These are phyloP conservation scores for Malassezia obtusa DNA, from an alignment of 1,284 basidiomycete genomes.

Conservation along the genomic window DNA sequence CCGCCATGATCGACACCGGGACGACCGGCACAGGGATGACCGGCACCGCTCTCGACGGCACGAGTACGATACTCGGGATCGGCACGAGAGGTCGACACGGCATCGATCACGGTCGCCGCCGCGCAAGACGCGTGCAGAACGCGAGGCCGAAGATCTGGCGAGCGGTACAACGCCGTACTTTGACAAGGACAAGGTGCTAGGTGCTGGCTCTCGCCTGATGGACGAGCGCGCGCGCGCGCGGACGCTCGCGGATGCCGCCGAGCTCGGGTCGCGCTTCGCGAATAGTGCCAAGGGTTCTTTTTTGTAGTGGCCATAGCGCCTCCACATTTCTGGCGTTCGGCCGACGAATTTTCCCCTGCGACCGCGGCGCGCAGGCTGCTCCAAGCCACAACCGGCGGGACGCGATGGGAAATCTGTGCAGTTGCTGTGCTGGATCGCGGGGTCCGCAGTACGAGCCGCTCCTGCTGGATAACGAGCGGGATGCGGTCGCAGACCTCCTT, in stretches of 20 bases:
- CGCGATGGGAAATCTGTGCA: constrained; percentile 42
- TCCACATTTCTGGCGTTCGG: background rate
- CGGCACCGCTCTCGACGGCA: background rate
- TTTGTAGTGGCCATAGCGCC: constrained; percentile 4
- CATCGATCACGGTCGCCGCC: background rate
- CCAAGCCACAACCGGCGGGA: background rate
- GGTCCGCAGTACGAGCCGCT: constrained; percentile 61
- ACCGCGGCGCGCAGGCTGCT: too few relatives aligned
- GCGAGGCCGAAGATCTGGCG: constrained; percentile 10
- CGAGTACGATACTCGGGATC: too few relatives aligned
- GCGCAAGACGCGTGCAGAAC: constrained; percentile 14
- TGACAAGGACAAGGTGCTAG: constrained; percentile 17
- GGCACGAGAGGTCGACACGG: background rate
- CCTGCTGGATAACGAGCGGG: constrained; percentile 90
- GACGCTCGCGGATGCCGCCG: constrained; percentile 6
- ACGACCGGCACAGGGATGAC: background rate
- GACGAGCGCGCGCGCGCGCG: constrained; percentile 13
- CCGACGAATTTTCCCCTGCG: constrained; percentile 1
- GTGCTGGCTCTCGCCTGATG: constrained; percentile 14
- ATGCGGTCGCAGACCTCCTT: constrained; percentile 92
- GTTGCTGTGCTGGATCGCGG: constrained; percentile 30
- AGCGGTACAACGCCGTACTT: constrained; percentile 1
- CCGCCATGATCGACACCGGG: background rate
- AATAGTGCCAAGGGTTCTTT: constrained; percentile 7
- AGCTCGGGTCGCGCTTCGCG: constrained; percentile 11